phyloP scores from a whole-genome alignment of 306 rosid species.

The Cucumis cinereus region DNA sequence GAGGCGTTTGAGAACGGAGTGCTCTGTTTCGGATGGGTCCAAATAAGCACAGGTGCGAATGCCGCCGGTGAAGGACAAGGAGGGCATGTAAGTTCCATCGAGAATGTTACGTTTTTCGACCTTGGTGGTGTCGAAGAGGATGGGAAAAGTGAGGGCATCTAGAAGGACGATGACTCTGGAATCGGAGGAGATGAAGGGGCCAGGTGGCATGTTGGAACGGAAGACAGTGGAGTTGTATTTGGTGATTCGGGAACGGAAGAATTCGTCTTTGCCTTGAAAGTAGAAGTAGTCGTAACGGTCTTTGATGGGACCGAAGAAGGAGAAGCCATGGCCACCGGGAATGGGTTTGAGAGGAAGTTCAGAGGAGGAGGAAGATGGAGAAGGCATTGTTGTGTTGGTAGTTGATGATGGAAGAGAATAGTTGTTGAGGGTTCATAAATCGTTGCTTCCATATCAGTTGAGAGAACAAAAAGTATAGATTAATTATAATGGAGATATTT shows the following conservation, averaged over 20 bases:
- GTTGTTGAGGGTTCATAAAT: no score
- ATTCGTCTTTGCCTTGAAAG: constrained; percentile 43
- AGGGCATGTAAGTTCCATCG: constrained; percentile 79
- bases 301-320: constrained; percentile 37
- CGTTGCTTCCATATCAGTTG: no score
- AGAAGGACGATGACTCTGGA: constrained; percentile 40
- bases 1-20: constrained; percentile 28
- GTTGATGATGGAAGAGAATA: no score
- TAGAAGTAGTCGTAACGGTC: constrained; percentile 57
- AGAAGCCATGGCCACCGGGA: constrained; percentile 49
- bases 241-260: constrained; percentile 33
- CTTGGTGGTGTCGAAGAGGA: constrained; percentile 41
- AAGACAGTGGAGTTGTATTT: constrained; percentile 49
- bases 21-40: constrained; percentile 49
- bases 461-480: no score
- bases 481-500: no score
- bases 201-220: constrained; percentile 74
- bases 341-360: constrained; percentile 36
- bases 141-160: constrained; percentile 44
- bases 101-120: constrained; percentile 49
- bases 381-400: no score
- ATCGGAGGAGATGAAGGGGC: constrained; percentile 43
- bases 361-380: background rate
- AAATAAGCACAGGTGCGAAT: constrained; percentile 51
- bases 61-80: constrained; percentile 55